Percentiles rank a stretch among this genome's conserved stretches.
These are phyloP conservation scores for Gracilaria caudata DNA, from an alignment of 23 red algal genomes.

Conservation along the genomic window DNA sequence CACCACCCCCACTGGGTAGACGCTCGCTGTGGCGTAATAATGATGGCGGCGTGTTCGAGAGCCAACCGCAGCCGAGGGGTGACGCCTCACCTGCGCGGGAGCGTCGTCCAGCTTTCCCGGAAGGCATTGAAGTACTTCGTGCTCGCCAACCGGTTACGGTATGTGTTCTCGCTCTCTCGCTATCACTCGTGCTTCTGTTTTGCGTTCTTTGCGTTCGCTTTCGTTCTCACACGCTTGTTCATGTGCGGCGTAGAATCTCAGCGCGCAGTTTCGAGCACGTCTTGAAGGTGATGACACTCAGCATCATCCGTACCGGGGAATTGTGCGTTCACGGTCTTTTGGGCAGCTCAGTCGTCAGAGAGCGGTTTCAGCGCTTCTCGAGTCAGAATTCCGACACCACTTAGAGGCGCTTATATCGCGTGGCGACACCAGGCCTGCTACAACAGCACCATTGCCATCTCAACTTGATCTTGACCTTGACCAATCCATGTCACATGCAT, in stretches of 20 bases:
- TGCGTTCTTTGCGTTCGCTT: background rate
- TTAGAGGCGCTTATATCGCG: conserved; percentile 70
- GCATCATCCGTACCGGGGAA: background rate
- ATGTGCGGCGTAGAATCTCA: conserved; percentile 42
- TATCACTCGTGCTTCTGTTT: background rate
- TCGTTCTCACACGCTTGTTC: conserved; percentile 4
- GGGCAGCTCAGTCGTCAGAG: conserved; percentile 63
- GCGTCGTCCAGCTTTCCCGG: background rate
- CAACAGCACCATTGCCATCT: background rate
- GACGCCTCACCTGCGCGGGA: conserved; percentile 39
- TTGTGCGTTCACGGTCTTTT: conserved; percentile 56
- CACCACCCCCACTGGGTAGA: background rate
- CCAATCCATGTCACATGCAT: background rate
- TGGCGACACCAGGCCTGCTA: conserved; percentile 1
- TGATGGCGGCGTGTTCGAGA: conserved; percentile 22
- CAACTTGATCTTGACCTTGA: background rate
- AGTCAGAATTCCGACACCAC: conserved; percentile 79
- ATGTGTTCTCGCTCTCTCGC: conserved; percentile 12
- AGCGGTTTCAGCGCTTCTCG: conserved; percentile 59
- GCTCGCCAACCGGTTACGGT: conserved; percentile 52
- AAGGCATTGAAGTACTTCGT: conserved; percentile 39
- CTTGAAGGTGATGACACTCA: conserved; percentile 36
- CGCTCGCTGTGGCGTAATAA: background rate
- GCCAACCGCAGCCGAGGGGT: conserved; percentile 26
- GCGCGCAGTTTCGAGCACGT: conserved; percentile 42